Evolutionary conservation across 805 yeast genomes (phyloP), one percentile per base, ranked within the genome.

Genomic region (Yamadazyma scolyti): DNA sequence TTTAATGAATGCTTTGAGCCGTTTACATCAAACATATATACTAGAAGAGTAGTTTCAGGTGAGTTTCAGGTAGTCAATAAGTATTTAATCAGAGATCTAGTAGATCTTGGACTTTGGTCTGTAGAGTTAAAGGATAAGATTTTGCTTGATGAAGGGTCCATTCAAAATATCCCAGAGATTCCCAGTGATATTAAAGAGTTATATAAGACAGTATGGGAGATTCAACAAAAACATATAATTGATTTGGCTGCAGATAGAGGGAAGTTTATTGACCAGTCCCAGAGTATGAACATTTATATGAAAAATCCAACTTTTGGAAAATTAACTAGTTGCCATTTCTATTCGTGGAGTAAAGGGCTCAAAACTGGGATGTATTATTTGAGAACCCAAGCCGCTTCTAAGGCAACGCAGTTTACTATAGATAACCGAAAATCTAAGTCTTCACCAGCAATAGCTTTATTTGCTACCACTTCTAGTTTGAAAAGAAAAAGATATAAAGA

Each of bases 191-290:
- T 88, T 39, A 87, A 85, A 55, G 71, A 64, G 3, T 59, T 90
- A n/a, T 88, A 89, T 65, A 86, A 82, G 58, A 90, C 98, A 0
- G 96, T 88, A 7, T 90, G 98, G 98, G 98, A 90, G 61, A 75
- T 90, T 27, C 77, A 95, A 28, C 98, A 90, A 60, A 82, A 77
- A 60, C 68, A 72, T 8, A 74, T 90, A 37, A 81, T 90, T 39
- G 95, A 88, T 45, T 74, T 89, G 87, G 87, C 95, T 20, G 82
- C 83, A 12, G 89, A 75, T 51, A 68, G 86, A 48, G 81, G 82
- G 14, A 77, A 83, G 6, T 82, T 75, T 52, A 69, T 82, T 40
- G 83, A 77, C 47, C 73, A 65, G 39, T 61, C 56, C 54, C 71
- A 63, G 39, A 71, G 77, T 31, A 63, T 61, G 63, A 65, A 65